Base-by-base conservation (phyloP, 192 early-diverging fungal species). In the Rhizophagus clarus region DNA sequence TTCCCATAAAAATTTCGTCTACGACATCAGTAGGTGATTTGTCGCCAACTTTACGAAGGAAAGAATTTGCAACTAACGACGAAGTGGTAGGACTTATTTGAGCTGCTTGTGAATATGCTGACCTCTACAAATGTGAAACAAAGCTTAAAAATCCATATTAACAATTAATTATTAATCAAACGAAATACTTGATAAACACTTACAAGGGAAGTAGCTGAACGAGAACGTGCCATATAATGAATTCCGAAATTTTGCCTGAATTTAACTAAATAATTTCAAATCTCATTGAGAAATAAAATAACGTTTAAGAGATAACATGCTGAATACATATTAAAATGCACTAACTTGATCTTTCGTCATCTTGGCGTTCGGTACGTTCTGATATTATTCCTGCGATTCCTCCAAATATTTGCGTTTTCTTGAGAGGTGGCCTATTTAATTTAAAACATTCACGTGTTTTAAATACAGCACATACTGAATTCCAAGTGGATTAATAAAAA, bases 381-480 rank as follows among this genome's bases (percentile, higher is more conserved):
- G 77, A 49, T 79, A 79, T 79, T 70, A 79, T 79, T 34, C 77
- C 77, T 0, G 77, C 62, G 31, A 79, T 26, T 45, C 77, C 77
- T 61, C 77, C 67, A 69, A 82, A 84, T 49, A 86, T 77, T 64
- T 84, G 83, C 22, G 82, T 67, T 73, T 81, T 82, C 26, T 84
- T 84, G 20, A 86, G 37, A 5, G 79, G 78, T 15, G 85, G 85
- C 4, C 85, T 86, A 72, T 14, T 47, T 32, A 32, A 56, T 61
- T 40, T 75, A 61, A 63, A 42, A 63, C 32, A 32, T 47, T 56
- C 6, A 60, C n/a, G 26, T 37, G 20, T 24, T 64, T 6, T 26
- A 69, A 47, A 66, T 63, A 60, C 61, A n/a, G 11, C 6, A 12
- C 60, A 24, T 74, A 40, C 37, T 40, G 6, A 5, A 40, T 14